phyloP scores from a whole-genome alignment of 306 rosid species.

The Acacia melanoxylon region DNA sequence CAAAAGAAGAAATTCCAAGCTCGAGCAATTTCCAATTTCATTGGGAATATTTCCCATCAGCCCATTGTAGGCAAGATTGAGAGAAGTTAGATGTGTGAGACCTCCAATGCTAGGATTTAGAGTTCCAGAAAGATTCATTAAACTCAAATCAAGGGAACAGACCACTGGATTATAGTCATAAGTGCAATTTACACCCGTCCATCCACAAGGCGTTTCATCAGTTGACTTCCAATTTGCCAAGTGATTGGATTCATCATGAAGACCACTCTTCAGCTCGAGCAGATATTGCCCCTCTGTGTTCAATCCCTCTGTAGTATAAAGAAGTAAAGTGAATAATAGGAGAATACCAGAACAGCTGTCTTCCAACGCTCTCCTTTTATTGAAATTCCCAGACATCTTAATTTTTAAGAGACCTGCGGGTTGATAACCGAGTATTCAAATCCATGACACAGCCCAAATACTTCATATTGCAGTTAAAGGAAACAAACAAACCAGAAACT shows the following conservation, averaged over 20 bases:
- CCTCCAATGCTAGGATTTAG: slow-evolving; percentile 58
- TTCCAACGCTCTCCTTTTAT: slow-evolving; percentile 40
- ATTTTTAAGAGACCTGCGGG: slow-evolving; percentile 48
- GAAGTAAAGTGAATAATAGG: slow-evolving; percentile 44
- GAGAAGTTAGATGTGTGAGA: slow-evolving; percentile 56
- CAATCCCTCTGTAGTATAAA: slow-evolving; percentile 62
- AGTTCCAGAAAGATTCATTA: slow-evolving; percentile 71
- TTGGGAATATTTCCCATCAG: slow-evolving; percentile 63
- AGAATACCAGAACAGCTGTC: slow-evolving; percentile 48
- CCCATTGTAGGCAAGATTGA: slow-evolving; percentile 59
- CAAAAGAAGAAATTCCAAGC: slow-evolving; percentile 54
- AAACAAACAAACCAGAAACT: background rate
- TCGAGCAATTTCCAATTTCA: slow-evolving; percentile 74
- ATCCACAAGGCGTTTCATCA: slow-evolving; percentile 79
- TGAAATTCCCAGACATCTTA: slow-evolving; percentile 56
- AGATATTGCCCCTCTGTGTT: slow-evolving; percentile 74
- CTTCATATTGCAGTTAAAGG: background rate
- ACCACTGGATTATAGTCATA: slow-evolving; percentile 50
- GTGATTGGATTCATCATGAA: slow-evolving; percentile 42
- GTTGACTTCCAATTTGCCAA: slow-evolving; percentile 63
- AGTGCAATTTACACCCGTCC: slow-evolving; percentile 78
- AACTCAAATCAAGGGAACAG: slow-evolving; percentile 55
- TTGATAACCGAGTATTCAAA: slow-evolving; percentile 8
- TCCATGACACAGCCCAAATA: slow-evolving; percentile 3
- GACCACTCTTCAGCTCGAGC: slow-evolving; percentile 60